Evolutionary conservation across 257 asterid genomes (phyloP), one percentile per base, ranked within the genome.

Genomic region (Solanum pimpinellifolium): DNA sequence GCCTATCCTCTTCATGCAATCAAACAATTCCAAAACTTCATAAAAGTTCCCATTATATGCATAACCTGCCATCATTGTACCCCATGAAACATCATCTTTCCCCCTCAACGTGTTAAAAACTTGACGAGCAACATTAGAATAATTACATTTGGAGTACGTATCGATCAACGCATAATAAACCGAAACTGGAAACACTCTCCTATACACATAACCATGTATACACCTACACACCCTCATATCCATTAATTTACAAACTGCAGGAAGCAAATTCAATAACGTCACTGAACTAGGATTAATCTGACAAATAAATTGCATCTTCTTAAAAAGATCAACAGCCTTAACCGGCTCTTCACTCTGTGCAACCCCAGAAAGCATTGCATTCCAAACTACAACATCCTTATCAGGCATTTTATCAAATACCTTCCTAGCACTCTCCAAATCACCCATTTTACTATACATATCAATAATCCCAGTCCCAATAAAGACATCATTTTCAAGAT

Each of bases 1-100:
- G 84, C 83, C 56, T 77, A 41, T 80, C 44, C 56, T 84, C 72
- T 83, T 90, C 78, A 89, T 77, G 62, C 49, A 47, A 84, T 88
- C 89, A 66, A 90, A 90, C 83, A 91, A 83, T 75, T 90, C 88
- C 69, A 81, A 56, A 88, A 89, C 90, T 86, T 88, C 85, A 47
- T 37, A 66, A 84, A 85, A 91, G 9, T 69, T 76, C 41, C 91
- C 89, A 87, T 89, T 91, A 89, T 91, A 89, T 27, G 88, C 89
- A 91, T 87, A 90, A 44, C 93, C 93, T 4, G 92, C 88, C 92
- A 91, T 90, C 88, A 90, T 88, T n/a, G 90, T 86, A 31, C 92
- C 93, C 92, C 92, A 90, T 23, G 92, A 86, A 66, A 91, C 90
- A 80, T 90, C 91, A 89, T 91, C 91, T 41, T 69, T 87, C 70